phyloP scores from a whole-genome alignment of 257 asterid genomes.

The Solanum phureja region DNA sequence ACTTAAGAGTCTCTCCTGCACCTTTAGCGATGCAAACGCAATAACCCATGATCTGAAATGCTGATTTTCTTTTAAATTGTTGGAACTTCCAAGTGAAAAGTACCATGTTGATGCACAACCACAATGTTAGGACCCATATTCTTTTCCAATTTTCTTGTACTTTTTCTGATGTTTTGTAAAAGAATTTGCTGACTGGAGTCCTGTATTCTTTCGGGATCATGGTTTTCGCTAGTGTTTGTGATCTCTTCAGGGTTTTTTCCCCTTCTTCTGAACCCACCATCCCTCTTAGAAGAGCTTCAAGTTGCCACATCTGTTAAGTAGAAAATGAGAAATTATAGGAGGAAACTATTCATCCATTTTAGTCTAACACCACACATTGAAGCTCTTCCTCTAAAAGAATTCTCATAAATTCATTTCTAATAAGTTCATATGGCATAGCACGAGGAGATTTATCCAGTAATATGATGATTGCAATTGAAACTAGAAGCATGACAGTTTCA shows the following conservation, averaged over 20 bases:
- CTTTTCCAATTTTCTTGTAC: slow-evolving; percentile 62
- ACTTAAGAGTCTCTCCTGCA: slow-evolving; percentile 64
- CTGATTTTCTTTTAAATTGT: slow-evolving; percentile 25
- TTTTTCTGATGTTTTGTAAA: slow-evolving; percentile 30
- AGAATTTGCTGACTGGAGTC: slow-evolving; percentile 55
- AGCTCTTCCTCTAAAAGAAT: not conserved
- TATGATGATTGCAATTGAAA: not conserved
- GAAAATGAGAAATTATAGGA: not conserved
- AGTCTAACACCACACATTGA: not conserved
- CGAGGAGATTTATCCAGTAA: not conserved
- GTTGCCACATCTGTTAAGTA: slow-evolving; percentile 73
- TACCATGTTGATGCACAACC: slow-evolving; percentile 37
- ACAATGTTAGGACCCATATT: slow-evolving; percentile 43
- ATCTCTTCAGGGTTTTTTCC: slow-evolving; percentile 7
- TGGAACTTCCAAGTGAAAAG: slow-evolving; percentile 58
- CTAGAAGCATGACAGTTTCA: not conserved
- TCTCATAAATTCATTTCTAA: not conserved
- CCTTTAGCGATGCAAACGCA: slow-evolving; percentile 78
- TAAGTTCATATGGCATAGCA: not conserved
- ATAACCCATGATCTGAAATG: slow-evolving; percentile 64
- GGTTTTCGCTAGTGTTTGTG: slow-evolving; percentile 60
- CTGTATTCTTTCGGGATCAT: slow-evolving; percentile 79
- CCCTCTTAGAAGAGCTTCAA: slow-evolving; percentile 67
- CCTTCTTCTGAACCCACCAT: slow-evolving; percentile 40
- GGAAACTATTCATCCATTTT: not conserved